Percentiles rank a stretch among this genome's conserved stretches.
Evolutionary conservation across 345 rosid species (phyloP).

Genomic region (Lenwebbia sp.): DNA sequence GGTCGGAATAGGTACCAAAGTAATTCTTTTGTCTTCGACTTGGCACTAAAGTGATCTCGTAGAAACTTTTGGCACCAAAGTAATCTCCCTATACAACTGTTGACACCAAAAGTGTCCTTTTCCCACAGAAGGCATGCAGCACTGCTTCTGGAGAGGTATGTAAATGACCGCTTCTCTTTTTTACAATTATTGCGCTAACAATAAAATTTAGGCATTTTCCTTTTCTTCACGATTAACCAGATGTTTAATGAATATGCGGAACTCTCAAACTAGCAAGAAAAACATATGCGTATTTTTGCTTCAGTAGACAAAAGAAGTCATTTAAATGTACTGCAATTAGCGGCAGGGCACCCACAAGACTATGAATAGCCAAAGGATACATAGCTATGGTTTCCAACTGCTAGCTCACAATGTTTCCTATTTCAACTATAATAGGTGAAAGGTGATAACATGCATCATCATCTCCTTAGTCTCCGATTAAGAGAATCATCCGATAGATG

Average conservation of each 20-base stretch:
- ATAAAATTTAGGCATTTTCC: neutral
- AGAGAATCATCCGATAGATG: neutral
- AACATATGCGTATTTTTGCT: neutral
- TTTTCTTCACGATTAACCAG: neutral
- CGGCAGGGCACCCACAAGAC: neutral
- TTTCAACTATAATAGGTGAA: neutral
- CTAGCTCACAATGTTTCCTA: neutral
- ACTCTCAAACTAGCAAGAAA: neutral
- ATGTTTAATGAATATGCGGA: neutral
- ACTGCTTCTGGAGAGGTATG: conserved; percentile 92
- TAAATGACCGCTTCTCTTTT: neutral
- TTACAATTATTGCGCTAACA: neutral
- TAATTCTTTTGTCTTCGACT: no score
- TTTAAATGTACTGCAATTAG: neutral
- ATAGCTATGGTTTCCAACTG: neutral
- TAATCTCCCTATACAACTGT: no score
- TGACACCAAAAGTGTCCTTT: no score
- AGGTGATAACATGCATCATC: neutral
- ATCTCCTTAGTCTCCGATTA: neutral
- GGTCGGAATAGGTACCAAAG: no score
- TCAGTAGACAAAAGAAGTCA: neutral
- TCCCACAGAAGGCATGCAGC: conserved; percentile 74
- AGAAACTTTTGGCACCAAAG: no score
- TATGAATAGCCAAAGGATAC: neutral
- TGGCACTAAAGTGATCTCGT: no score